Evolutionary conservation across 2,329 filamentous ascomycete species (phyloP), one percentile per base, ranked within the genome.

Genomic region (Penicillium corylophilum): DNA sequence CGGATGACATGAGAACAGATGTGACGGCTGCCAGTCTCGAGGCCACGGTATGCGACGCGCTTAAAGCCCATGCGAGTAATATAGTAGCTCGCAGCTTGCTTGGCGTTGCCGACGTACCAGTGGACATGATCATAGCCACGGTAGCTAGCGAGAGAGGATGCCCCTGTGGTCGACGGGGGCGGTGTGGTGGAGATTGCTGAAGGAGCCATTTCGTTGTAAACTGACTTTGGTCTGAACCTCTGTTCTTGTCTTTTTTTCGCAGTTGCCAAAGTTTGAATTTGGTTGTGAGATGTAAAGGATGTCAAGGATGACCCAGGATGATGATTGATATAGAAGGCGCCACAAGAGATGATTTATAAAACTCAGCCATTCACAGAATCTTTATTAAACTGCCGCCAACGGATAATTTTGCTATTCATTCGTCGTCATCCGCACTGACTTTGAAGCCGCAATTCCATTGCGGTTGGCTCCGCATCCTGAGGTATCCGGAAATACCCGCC

Each of bases 71-170:
- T 91, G 60, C 91, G 88, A 10, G 84, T 86, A 61, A 87, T 86
- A 76, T 96, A 96, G 77, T 90, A 96, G 13, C 87, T 82, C 35
- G 92, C 92, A 2, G 91, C 90, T 78, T 96, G 92, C 76, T 96
- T 96, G 64, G 93, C 92, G 70, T 97, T 97, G 69, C 92, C 91
- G 26, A 96, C 93, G 78, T 90, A 96, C 92, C 92, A 96, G 62
- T 90, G 92, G 50, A 96, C 83, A 73, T 96, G 89, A 74, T 96
- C 90, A 71, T 96, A 96, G 67, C 90, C 91, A 55, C 84, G 83
- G 77, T 95, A 75, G 55, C 68, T 71, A 44, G 66, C 64, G 15
- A 74, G 54, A 18, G 63, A 62, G 38, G 61, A 63, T 39, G 54
- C 28, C 12, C 53, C 44, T 13, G 44, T 46, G 5, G 51, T 42